Percentiles rank a stretch among this genome's conserved stretches.
These are phyloP conservation scores for Heritiera fomes DNA, from an alignment of 345 rosid species.

Conservation along the genomic window DNA sequence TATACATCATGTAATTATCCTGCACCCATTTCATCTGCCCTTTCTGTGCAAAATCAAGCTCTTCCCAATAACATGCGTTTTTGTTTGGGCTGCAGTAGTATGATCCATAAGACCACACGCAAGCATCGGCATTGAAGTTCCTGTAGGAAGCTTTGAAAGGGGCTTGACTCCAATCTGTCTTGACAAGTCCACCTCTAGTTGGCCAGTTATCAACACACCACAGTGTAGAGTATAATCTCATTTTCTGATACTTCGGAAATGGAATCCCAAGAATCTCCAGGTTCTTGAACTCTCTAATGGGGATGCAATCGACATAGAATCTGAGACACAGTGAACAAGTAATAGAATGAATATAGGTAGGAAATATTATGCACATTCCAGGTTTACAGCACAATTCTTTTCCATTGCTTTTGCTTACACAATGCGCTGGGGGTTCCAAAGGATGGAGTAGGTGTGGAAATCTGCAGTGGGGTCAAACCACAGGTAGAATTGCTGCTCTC, in stretches of 20 bases:
- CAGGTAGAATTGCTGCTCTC: slow-evolving; percentile 53
- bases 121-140: slow-evolving; percentile 41
- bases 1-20: slow-evolving; percentile 47
- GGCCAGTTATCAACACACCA: slow-evolving; percentile 79
- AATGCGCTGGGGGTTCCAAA: slow-evolving; percentile 48
- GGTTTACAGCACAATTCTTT: background rate
- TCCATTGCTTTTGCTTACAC: slow-evolving; percentile 26
- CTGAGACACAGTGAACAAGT: slow-evolving; percentile 20
- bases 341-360: background rate
- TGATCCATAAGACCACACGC: slow-evolving; percentile 27
- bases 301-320: slow-evolving; percentile 54
- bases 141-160: slow-evolving; percentile 55
- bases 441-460: slow-evolving; percentile 48
- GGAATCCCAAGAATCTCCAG: slow-evolving; percentile 44
- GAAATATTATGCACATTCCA: background rate
- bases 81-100: slow-evolving; percentile 34
- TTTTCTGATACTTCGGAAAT: slow-evolving; percentile 55
- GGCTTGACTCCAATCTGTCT: slow-evolving; percentile 56
- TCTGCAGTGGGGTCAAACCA: slow-evolving; percentile 52
- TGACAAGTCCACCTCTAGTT: slow-evolving; percentile 65
- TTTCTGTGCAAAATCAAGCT: slow-evolving; percentile 28
- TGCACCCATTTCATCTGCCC: slow-evolving; percentile 56
- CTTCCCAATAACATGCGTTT: slow-evolving; percentile 43
- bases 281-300: slow-evolving; percentile 70
- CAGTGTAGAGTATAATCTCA: slow-evolving; percentile 56